These are phyloP conservation scores for Blastocystis sp. DNA, from an alignment of 352 stramenopile genomes.

Conservation along the genomic window DNA sequence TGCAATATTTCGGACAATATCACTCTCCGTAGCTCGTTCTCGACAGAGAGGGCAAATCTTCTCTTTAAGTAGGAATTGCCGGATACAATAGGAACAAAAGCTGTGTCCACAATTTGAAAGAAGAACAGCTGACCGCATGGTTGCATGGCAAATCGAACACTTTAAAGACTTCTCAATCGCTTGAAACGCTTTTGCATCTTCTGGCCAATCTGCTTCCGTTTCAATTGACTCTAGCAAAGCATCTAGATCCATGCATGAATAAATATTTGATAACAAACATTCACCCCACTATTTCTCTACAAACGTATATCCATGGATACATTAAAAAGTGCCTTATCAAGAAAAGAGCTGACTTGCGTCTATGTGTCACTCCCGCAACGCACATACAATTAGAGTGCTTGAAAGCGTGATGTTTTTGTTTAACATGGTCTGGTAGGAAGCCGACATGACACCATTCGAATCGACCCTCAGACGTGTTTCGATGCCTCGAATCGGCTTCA, in stretches of 20 bases:
- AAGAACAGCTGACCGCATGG: constrained; percentile 18
- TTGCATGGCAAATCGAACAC: constrained; percentile 47
- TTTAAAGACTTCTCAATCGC: constrained; percentile 9
- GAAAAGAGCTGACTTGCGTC: not conserved
- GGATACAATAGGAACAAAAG: constrained; percentile 55
- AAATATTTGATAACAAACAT: not conserved
- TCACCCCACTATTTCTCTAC: not conserved
- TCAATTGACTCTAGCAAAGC: constrained; percentile 14
- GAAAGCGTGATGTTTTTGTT: not conserved
- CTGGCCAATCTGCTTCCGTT: constrained; percentile 40
- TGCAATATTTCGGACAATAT: constrained; percentile 40
- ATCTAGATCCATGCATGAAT: constrained; percentile 34
- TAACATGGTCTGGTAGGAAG: not conserved
- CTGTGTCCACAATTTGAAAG: constrained; percentile 44
- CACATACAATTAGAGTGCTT: not conserved
- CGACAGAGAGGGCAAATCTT: constrained; percentile 51
- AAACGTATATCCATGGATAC: not conserved
- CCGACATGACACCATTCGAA: not conserved
- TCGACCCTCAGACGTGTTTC: constrained; percentile 25
- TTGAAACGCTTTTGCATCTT: not conserved
- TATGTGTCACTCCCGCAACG: not conserved
- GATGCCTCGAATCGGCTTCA: not conserved
- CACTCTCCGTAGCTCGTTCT: constrained; percentile 24
- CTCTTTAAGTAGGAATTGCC: constrained; percentile 3
- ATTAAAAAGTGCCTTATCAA: not conserved